Evolutionary conservation across 225 moss, liverwort and hornwort genomes (phyloP), one percentile per base, ranked within the genome.

Genomic region (Bryum argenteum): DNA sequence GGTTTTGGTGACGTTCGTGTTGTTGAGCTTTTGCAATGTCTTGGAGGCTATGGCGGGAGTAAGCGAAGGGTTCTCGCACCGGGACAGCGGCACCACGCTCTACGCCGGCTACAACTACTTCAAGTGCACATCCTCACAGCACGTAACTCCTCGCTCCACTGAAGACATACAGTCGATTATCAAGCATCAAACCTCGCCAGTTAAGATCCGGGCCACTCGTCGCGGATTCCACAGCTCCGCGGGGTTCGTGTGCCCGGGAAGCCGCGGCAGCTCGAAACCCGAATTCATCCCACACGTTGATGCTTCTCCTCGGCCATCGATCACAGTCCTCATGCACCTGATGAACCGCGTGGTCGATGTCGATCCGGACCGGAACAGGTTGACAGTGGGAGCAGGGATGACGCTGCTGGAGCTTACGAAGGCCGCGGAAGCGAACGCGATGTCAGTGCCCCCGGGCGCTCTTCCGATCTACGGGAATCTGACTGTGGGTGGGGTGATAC

Each of bases 351-450:
- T 90, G 0, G 73, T 84, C 0, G 60, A 20, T 0, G 88, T 78
- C 9, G 82, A 90, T 18, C 10, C 40, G 3, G 59, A 58, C 21
- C 68, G 39, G 1, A 61, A 38, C 2, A 51, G 65, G 50, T 21
- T 90, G 8, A 88, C 88, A 0, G 84, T 90, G 45, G 83, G 77
- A 48, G 80, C 82, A 0, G 90, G 88, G 18, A 90, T 90, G 85
- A 86, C 88, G n/a, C 28, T 86, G 3, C 74, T 83, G 26, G 59
- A 78, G 62, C 80, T 90, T 5, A 82, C 69, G 11, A 78, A 80
- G 11, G 80, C 86, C 0, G 81, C 83, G 10, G 76, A 79, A 17
- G 73, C 61, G 9, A 71, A 79, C 24, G 71, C 22, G 17, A 8
- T 90, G 80, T 86, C 90, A 14, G 59, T 84, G 0, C 84, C 73